These are phyloP conservation scores for Blastocystis sp. DNA, from an alignment of 352 stramenopile species.

Conservation along the genomic window DNA sequence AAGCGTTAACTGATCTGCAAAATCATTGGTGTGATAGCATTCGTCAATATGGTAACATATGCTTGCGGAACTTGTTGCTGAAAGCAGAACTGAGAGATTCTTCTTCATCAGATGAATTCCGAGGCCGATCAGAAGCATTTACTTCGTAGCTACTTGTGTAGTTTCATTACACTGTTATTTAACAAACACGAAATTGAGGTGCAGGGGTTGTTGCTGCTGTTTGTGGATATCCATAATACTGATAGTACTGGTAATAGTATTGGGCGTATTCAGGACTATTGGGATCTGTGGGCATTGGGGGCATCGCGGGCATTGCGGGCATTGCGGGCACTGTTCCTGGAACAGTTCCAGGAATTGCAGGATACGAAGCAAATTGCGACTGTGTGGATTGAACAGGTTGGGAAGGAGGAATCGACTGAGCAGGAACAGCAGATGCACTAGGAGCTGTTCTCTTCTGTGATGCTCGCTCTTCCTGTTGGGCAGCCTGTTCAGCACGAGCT, in stretches of 20 bases:
- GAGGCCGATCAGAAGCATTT: constrained; percentile 57
- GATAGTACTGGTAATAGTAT: constrained; percentile 67
- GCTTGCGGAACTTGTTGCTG: constrained; percentile 36
- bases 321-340: neutral
- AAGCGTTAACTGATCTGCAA: neutral
- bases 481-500: constrained; percentile 21
- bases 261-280: constrained; percentile 63
- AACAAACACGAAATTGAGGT: constrained; percentile 43
- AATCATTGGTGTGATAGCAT: constrained; percentile 38
- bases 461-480: constrained; percentile 17
- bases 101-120: constrained; percentile 22
- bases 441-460: neutral
- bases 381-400: neutral
- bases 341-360: neutral
- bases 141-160: constrained; percentile 1
- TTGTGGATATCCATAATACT: constrained; percentile 47
- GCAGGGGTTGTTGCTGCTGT: neutral
- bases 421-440: neutral
- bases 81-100: constrained; percentile 30
- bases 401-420: neutral
- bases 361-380: neutral
- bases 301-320: neutral
- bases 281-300: constrained; percentile 18
- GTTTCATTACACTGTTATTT: neutral
- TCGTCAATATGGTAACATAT: constrained; percentile 1